Evolutionary conservation across 1,284 basidiomycete species (phyloP), one percentile per base, ranked within the genome.

Genomic region (Tilletia horrida): DNA sequence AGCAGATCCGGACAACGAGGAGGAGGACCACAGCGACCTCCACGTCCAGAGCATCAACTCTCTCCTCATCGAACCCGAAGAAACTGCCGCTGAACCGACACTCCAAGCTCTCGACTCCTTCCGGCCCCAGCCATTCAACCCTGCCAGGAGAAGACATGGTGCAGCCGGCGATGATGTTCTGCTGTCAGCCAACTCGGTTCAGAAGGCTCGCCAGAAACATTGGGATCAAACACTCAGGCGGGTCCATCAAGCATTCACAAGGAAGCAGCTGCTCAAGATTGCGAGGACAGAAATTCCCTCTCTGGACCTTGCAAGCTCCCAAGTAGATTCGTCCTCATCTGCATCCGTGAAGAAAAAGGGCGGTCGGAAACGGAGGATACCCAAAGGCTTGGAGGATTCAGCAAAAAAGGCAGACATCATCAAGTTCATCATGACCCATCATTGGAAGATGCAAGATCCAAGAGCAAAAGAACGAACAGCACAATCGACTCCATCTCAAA

Each of bases 211-310:
- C 23, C 21, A 25, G 13, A n/a, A 52, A 21, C 21, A 52, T 14
- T 52, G 50, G 50, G 9, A 59, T 7, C 27, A 59, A 40, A 29
- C 55, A 29, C 16, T 29, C 3, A 59, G 29, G 16, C 55, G 55
- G 16, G 55, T 59, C 55, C 16, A 13, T 14, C 3, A 31, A 29
- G 55, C 55, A 14, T 59, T 59, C 55, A 59, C 6, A 3, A 59
- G n/a, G 55, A 6, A 25, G 55, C 55, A 59, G 27, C 29, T 59
- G 18, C 14, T 59, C 55, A 59, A 59, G 31, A 59, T 59, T 40
- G 55, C 55, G 29, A 25, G n/a, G 16, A 29, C 27, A 31, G 55
- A 59, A 29, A 59, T 59, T 29, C 55, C 55, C 2, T 48, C 45
- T 18, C 45, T 48, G 18, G 21, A 48, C 45, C 3, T n/a, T 16